phyloP scores from a whole-genome alignment of 2,329 filamentous ascomycete species.

The Botryotinia calthae region DNA sequence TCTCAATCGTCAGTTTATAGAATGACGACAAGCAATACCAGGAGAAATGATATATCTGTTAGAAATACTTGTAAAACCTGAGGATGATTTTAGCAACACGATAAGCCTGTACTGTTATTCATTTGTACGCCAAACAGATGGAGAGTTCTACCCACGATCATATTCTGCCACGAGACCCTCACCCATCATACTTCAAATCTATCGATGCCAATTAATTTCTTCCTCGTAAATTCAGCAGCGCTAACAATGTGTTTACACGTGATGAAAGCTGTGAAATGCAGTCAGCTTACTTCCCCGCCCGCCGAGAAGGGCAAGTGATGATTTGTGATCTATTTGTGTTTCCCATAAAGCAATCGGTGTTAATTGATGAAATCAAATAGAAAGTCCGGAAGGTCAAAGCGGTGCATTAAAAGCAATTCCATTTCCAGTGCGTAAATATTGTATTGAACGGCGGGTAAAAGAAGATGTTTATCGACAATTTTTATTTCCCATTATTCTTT shows the following conservation, averaged over 20 bases:
- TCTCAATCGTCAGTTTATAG: neutral
- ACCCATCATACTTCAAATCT: neutral
- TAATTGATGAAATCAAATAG: neutral
- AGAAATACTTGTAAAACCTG: neutral
- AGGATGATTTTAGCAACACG: neutral
- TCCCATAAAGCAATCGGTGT: neutral
- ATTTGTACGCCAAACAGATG: neutral
- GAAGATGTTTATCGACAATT: no score
- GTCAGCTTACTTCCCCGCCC: constrained; percentile 21
- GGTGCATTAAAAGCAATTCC: neutral
- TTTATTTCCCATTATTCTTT: neutral
- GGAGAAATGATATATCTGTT: no score
- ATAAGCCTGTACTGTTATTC: neutral
- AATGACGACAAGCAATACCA: neutral
- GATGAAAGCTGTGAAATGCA: constrained; percentile 3
- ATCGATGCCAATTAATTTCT: neutral
- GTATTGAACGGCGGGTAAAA: neutral
- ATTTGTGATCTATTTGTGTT: neutral
- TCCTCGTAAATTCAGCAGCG: neutral
- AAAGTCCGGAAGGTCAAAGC: neutral
- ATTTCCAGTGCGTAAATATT: neutral
- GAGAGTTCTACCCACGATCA: neutral
- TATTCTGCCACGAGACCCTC: neutral
- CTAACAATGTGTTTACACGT: neutral
- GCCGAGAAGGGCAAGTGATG: constrained; percentile 1